Conservation (phyloP, 306 rosid genomes). For the Acacia confusa region DNA sequence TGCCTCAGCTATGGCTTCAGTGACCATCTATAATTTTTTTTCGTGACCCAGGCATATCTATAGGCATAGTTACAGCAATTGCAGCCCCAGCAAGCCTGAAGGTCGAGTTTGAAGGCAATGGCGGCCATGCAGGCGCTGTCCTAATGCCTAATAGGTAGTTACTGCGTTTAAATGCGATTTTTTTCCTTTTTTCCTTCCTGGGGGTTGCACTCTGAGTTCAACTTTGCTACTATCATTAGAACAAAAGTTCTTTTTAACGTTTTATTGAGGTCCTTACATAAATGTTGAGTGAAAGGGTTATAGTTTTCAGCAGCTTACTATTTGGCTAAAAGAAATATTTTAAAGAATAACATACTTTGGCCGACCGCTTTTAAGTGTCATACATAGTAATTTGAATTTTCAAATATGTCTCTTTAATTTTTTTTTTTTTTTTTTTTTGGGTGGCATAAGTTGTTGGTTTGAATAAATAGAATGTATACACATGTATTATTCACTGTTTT, state of each 20-base stretch:
- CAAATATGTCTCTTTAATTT: neutral
- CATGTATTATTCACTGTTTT: neutral
- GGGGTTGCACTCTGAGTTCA: neutral
- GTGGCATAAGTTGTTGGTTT: neutral
- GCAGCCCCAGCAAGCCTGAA: conserved; percentile 95
- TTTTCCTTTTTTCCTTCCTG: neutral
- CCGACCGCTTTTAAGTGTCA: too few species aligned
- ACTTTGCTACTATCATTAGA: too few species aligned
- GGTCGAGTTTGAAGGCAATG: conserved; percentile 91
- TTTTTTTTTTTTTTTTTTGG: too few species aligned
- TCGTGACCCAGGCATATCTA: conserved; percentile 57
- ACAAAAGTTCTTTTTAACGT: too few species aligned
- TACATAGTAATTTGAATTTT: neutral
- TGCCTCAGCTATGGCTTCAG: conserved; percentile 12
- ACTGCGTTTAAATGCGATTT: conserved; percentile 14
- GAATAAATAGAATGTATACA: neutral
- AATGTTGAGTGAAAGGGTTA: too few species aligned
- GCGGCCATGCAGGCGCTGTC: conserved; percentile 97
- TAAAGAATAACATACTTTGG: too few species aligned
- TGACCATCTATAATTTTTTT: conserved; percentile 16
- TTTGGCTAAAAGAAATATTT: too few species aligned
- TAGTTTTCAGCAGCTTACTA: too few species aligned
- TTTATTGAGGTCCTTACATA: too few species aligned
- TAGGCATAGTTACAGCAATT: conserved; percentile 89
- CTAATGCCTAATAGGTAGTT: conserved; percentile 86